These are phyloP conservation scores for Neurospora sp. DNA, from an alignment of 495 filamentous ascomycete species.

Conservation along the genomic window DNA sequence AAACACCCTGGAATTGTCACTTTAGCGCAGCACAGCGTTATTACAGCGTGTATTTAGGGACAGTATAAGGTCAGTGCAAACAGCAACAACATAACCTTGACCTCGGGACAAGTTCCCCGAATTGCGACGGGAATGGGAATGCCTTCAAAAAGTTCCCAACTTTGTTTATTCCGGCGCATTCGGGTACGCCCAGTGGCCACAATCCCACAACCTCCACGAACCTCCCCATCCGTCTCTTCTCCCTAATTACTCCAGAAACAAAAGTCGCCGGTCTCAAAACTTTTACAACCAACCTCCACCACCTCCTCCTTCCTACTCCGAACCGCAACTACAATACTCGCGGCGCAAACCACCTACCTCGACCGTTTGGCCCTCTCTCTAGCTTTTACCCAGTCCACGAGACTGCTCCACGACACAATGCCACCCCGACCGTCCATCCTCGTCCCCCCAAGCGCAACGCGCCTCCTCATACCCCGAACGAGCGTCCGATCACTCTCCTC, in stretches of 20 bases:
- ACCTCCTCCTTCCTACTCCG: background rate
- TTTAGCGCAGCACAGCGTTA: background rate
- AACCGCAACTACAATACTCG: background rate
- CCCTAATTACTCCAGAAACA: background rate
- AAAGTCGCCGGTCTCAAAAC: background rate
- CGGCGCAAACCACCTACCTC: background rate
- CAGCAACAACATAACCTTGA: background rate
- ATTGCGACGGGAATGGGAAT: background rate
- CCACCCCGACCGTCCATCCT: background rate
- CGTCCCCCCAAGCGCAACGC: background rate
- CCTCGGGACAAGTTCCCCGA: background rate
- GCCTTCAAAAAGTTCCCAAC: background rate
- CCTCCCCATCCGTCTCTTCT: background rate
- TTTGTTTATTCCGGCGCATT: background rate
- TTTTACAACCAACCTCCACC: background rate
- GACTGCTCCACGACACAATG: background rate
- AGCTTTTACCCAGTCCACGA: background rate
- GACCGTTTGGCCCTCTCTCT: background rate
- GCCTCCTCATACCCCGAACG: background rate
- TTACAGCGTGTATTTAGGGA: background rate
- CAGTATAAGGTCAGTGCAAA: background rate
- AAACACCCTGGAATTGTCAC: background rate
- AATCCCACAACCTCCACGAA: background rate
- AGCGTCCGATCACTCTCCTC: background rate
- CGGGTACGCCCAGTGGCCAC: background rate